Evolutionary conservation across 805 yeast species (phyloP), one percentile per base, ranked within the genome.

Genomic region (Wickerhamia fluorescens): DNA sequence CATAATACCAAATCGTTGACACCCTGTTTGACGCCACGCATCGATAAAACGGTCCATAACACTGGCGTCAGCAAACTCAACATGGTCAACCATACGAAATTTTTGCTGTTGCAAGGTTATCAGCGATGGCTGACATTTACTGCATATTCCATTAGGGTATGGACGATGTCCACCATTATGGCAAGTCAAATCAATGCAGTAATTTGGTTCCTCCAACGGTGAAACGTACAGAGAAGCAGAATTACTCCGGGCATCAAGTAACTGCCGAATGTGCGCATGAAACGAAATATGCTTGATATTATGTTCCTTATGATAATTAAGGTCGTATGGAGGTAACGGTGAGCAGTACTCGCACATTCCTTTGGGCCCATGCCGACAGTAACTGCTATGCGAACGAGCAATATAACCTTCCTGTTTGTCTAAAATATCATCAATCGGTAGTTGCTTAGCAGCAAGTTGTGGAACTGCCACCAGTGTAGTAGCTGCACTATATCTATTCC

Each of bases 311-410:
- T 78, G 78, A 51, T 87, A 89, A 14, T 68, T 73, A 38, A 68
- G 69, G 53, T 92, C 96, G 85, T 89, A 92, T 3, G 98, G 97
- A 20, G 95, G 96, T 29, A 92, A 59, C 0, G 97, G 96, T 19
- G 94, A 76, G 53, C 97, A 92, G 50, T 87, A 86, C 48, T 92
- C 98, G 55, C 98, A 92, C 97, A 92, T 92, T 2, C 97, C 99
- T 44, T 79, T 80, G 21, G 78, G 89, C 3, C 89, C 82, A 51
- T 92, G 98, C 35, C 78, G 73, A 55, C 98, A 89, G 37, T 87
- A 60, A 2, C 53, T 44, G 1, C 85, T 72, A 38, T 63, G 68
- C 20, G 62, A 56, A 19, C 98, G 68, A 16, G 67, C 55, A 32
- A 92, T 85, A 31, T 81, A 60, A 0, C 98, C 99, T 24, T 72